Percentiles rank a stretch among this genome's conserved stretches.
Conservation (phyloP, 2,329 filamentous ascomycete genomes). For the Aureobasidium sp. region DNA sequence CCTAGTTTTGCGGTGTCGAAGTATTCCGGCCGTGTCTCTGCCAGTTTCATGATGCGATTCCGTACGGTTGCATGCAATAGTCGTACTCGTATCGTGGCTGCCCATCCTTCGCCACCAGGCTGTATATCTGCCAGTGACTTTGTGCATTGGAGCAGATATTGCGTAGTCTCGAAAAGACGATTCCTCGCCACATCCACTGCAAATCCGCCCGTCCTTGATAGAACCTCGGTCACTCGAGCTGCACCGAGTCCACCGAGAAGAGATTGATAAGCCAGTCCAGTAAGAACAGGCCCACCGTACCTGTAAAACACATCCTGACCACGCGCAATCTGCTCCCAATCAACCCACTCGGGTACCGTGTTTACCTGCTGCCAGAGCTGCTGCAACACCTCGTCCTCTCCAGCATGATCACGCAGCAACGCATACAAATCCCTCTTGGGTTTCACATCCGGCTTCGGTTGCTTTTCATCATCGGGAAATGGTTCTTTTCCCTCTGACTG, state of each 20-base stretch:
- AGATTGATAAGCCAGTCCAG: conserved; percentile 56
- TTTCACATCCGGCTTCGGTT: conserved; percentile 21
- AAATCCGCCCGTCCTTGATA: conserved; percentile 68
- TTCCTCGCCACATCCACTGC: conserved; percentile 57
- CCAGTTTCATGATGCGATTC: conserved; percentile 54
- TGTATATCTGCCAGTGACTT: conserved; percentile 55
- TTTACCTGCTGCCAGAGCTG: conserved; percentile 60
- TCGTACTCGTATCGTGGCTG: conserved; percentile 58
- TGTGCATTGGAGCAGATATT: conserved; percentile 66
- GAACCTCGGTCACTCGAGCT: conserved; percentile 63
- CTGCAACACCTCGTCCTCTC: conserved; percentile 46
- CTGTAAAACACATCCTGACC: conserved; percentile 73
- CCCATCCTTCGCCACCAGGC: conserved; percentile 58
- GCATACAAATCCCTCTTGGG: conserved; percentile 53
- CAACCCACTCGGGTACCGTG: conserved; percentile 63
- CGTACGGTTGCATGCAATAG: conserved; percentile 62
- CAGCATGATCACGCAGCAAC: conserved; percentile 51
- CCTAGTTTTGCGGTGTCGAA: conserved; percentile 53
- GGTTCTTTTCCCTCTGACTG: background rate
- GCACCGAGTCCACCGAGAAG: conserved; percentile 64
- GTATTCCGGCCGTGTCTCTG: conserved; percentile 49
- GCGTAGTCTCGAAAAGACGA: conserved; percentile 63
- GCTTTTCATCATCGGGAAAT: conserved; percentile 15
- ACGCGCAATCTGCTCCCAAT: conserved; percentile 66
- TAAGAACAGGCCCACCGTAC: conserved; percentile 60